These are phyloP conservation scores for Nakazawaea anatomiae DNA, from an alignment of 805 yeast species.

Conservation along the genomic window DNA sequence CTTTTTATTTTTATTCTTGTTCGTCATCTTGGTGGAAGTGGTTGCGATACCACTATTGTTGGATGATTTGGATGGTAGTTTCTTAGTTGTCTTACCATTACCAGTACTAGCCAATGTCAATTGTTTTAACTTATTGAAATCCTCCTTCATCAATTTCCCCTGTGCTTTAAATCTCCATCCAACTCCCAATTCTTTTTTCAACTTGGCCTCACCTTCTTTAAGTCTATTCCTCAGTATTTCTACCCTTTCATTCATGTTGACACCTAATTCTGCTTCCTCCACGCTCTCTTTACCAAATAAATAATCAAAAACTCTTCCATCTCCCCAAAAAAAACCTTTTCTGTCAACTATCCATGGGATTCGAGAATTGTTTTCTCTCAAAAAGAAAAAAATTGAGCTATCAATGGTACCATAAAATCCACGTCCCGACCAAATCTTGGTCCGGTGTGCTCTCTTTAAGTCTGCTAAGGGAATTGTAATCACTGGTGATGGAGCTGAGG, in stretches of 20 bases:
- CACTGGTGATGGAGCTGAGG: slow-evolving; percentile 73
- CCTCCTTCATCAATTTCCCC: slow-evolving; percentile 37
- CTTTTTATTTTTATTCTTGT: neutral
- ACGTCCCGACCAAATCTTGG: slow-evolving; percentile 79
- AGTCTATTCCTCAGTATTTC: slow-evolving; percentile 42
- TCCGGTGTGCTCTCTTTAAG: slow-evolving; percentile 48
- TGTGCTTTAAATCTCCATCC: slow-evolving; percentile 54
- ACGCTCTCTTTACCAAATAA: slow-evolving; percentile 75
- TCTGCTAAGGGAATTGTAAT: slow-evolving; percentile 56
- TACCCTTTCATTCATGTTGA: slow-evolving; percentile 54
- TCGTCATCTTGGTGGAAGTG: neutral
- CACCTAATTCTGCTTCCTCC: slow-evolving; percentile 70
- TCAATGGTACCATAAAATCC: slow-evolving; percentile 85
- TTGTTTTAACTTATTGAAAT: slow-evolving; percentile 25
- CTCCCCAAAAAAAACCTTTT: slow-evolving; percentile 90
- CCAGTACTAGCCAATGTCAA: neutral
- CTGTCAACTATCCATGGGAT: slow-evolving; percentile 78
- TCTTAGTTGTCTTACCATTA: neutral
- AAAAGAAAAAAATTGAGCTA: slow-evolving; percentile 62
- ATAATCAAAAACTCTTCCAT: slow-evolving; percentile 78
- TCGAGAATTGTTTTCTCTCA: slow-evolving; percentile 50
- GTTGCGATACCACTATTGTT: neutral
- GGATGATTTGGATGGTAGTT: neutral
- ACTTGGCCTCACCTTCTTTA: slow-evolving; percentile 41
- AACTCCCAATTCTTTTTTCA: slow-evolving; percentile 48